Evolutionary conservation across 2,329 filamentous ascomycete species (phyloP).

Genomic region (Purpureocillium takamizusanense): DNA sequence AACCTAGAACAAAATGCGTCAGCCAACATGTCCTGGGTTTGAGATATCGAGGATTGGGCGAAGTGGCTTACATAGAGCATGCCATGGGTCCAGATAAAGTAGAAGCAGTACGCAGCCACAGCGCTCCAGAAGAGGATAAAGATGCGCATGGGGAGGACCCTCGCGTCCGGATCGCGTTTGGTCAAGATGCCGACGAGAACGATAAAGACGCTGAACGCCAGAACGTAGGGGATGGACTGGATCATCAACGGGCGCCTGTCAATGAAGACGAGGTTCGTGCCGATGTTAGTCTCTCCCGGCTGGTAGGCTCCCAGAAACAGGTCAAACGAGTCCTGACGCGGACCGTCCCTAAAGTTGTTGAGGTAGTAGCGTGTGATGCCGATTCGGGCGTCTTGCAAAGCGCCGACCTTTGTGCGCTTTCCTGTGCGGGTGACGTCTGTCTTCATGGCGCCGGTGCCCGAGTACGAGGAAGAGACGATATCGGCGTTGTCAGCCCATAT

Average conservation of each 20-base stretch:
- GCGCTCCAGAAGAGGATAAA: slow-evolving; percentile 72
- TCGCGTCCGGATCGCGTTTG: slow-evolving; percentile 59
- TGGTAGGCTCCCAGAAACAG: slow-evolving; percentile 84
- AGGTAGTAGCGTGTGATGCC: slow-evolving; percentile 81
- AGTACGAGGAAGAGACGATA: slow-evolving; percentile 85
- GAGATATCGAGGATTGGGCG: background rate
- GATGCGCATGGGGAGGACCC: slow-evolving; percentile 71
- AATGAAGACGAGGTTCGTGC: slow-evolving; percentile 66
- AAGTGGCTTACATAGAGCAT: slow-evolving; percentile 77
- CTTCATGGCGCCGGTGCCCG: slow-evolving; percentile 93
- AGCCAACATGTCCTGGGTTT: slow-evolving; percentile 1
- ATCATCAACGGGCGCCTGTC: slow-evolving; percentile 81
- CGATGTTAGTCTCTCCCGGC: slow-evolving; percentile 62
- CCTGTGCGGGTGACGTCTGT: slow-evolving; percentile 96
- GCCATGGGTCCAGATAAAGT: slow-evolving; percentile 76
- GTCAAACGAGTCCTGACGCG: slow-evolving; percentile 90
- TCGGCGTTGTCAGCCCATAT: slow-evolving; percentile 98
- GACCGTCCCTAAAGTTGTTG: slow-evolving; percentile 94
- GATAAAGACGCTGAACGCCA: slow-evolving; percentile 80
- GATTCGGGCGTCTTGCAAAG: slow-evolving; percentile 78
- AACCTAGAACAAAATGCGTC: slow-evolving; percentile 48
- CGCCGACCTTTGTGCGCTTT: slow-evolving; percentile 74
- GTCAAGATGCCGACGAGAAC: slow-evolving; percentile 68
- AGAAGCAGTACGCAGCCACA: slow-evolving; percentile 60
- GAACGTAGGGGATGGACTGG: slow-evolving; percentile 86